These are phyloP conservation scores for Oryza meyeriana DNA, from an alignment of 176 grass and related monocot species.

Conservation along the genomic window DNA sequence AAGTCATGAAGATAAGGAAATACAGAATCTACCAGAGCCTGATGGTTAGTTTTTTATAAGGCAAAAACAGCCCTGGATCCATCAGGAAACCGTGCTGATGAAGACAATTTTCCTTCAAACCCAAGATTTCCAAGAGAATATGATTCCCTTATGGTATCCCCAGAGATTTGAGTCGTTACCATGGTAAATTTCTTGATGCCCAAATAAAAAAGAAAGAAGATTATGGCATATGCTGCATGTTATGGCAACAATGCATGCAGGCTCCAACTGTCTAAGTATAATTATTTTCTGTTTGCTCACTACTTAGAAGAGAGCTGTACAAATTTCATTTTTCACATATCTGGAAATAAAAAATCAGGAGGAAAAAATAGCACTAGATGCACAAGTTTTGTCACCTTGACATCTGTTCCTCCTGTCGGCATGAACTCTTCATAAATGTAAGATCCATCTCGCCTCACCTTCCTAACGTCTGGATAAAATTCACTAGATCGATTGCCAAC, in stretches of 20 bases:
- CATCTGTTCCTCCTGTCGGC: constrained; percentile 98
- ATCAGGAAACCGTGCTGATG: not conserved
- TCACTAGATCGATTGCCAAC: constrained; percentile 96
- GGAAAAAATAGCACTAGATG: not conserved
- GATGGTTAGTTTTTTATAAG: not conserved
- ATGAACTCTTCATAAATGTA: constrained; percentile 99
- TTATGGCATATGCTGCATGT: not conserved
- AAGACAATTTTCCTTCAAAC: not conserved
- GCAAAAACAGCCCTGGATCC: not conserved
- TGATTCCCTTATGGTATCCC: not conserved
- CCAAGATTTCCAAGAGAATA: not conserved
- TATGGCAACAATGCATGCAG: not conserved
- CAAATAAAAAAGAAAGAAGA: not conserved
- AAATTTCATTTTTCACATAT: not conserved
- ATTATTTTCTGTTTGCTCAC: not conserved
- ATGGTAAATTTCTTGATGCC: not conserved
- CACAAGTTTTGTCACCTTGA: constrained; percentile 54
- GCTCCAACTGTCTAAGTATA: not conserved
- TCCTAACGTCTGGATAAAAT: constrained; percentile 88
- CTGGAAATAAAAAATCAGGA: constrained; percentile 18
- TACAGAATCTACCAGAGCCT: not conserved
- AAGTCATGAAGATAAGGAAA: not conserved
- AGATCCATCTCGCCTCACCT: constrained; percentile 85
- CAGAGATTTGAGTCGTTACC: not conserved
- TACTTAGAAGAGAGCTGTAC: not conserved